Conservation (phyloP, 176 grass and related monocot species). For the Oryza punctata region DNA sequence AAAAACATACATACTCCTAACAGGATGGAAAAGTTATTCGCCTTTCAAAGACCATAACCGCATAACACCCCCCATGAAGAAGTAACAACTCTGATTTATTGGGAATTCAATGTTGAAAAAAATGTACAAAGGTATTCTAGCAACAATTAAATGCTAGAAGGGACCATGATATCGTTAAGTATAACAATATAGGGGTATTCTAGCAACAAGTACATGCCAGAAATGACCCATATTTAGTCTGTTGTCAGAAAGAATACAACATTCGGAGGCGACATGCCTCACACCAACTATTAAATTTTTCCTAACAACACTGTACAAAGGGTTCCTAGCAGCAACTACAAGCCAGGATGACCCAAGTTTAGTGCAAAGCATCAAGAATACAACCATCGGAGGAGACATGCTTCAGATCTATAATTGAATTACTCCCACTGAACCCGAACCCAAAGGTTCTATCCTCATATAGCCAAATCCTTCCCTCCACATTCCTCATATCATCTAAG, state of each 20-base stretch:
- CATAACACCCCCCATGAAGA: slow-evolving; percentile 2
- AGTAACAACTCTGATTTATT: slow-evolving; percentile 44
- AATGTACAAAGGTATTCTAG: slow-evolving; percentile 47
- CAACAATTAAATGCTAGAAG: slow-evolving; percentile 62
- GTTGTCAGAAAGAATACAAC: slow-evolving; percentile 51
- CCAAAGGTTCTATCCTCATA: slow-evolving; percentile 93
- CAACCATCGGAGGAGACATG: slow-evolving; percentile 63
- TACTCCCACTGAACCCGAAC: slow-evolving; percentile 75
- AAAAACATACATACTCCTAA: slow-evolving; percentile 6
- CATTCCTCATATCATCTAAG: slow-evolving; percentile 56
- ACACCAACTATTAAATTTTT: slow-evolving; percentile 46
- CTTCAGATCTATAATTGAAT: slow-evolving; percentile 82
- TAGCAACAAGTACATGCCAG: slow-evolving; percentile 43
- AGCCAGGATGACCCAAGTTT: slow-evolving; percentile 35
- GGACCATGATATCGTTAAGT: slow-evolving; percentile 27
- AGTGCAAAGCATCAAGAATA: slow-evolving; percentile 63
- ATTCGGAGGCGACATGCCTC: slow-evolving; percentile 59
- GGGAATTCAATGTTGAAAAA: slow-evolving; percentile 34
- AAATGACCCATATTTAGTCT: slow-evolving; percentile 31
- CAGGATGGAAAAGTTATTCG: not conserved
- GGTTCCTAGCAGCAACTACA: slow-evolving; percentile 51
- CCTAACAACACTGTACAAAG: slow-evolving; percentile 48
- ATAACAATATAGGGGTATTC: slow-evolving; percentile 44
- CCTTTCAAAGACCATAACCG: slow-evolving; percentile 8
- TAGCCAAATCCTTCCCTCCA: slow-evolving; percentile 86